Base-by-base conservation (phyloP, 1,284 basidiomycete genomes). In the Golubevia sp. region DNA sequence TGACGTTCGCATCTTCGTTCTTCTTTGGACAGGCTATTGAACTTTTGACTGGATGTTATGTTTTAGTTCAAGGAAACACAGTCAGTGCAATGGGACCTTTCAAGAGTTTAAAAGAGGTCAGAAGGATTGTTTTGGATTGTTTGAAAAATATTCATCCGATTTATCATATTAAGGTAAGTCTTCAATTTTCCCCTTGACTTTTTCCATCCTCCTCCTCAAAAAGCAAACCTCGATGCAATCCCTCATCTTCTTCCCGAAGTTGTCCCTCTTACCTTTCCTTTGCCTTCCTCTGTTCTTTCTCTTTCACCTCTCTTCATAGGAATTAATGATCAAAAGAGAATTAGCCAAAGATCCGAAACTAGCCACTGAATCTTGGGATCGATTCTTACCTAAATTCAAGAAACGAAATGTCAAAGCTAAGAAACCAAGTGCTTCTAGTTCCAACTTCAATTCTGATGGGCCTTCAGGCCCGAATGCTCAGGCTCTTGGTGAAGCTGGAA, bases 131-230 rank as follows among this genome's bases (percentile, higher is more conserved):
- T 26, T 85, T 98, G 57, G 97, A 99, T 84, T 99, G 97, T 86
- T 97, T 99, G 93, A 96, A 93, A 86, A 99, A 99, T 82, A 92
- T 99, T 58, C 97, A 99, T 81, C 97, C 97, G 2, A 99, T 99
- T 81, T 99, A 99, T 84, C 91, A 95, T 72, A 99, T 99, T 86
- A 99, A 99, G 85, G 93, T 92, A 44, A 25, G 85, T 72, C 48
- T 48, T 53, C 55, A 20, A 20, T 13, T 55, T 44, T 57, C 5
- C 34, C n/a, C 25, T 20, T 3, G 7, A 4, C 24, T 15, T 21
- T 15, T 38, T 56, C 11, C 25, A 4, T 48, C 26, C 18, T 18
- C 34, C 53, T 24, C 26, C 54, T 66, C 63, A 38, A 23, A n/a
- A 30, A 55, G 21, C 61, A 59, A 55, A 48, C 44, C 62, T 64